These are phyloP conservation scores for Scheffersomyces illinoinensis DNA, from an alignment of 1,139 yeast species.

Conservation along the genomic window DNA sequence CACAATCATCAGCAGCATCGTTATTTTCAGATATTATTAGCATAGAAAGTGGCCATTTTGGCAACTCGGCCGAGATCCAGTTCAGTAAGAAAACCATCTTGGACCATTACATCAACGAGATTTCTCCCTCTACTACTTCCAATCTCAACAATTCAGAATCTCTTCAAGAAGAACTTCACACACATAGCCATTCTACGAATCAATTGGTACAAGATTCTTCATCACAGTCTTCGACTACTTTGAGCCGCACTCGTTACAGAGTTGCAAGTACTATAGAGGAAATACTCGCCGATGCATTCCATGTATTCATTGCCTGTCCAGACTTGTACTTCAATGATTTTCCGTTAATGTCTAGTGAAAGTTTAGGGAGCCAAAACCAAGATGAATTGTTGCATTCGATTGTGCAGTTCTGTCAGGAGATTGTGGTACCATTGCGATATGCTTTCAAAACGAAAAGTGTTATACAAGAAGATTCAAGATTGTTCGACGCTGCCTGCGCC, in stretches of 20 bases:
- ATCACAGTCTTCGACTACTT: not conserved
- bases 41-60: conserved; percentile 3
- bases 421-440: conserved; percentile 31
- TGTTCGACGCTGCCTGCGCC: conserved; percentile 39
- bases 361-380: conserved; percentile 9
- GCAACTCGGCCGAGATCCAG: not conserved
- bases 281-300: conserved; percentile 36
- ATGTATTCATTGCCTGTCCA: conserved; percentile 36
- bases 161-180: not conserved
- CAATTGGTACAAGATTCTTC: not conserved
- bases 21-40: conserved; percentile 11
- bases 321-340: conserved; percentile 36
- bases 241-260: conserved; percentile 3
- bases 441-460: conserved; percentile 30
- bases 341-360: conserved; percentile 22
- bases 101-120: not conserved
- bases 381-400: conserved; percentile 11
- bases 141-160: not conserved
- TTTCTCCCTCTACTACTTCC: not conserved
- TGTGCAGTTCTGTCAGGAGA: conserved; percentile 26
- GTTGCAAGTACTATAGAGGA: conserved; percentile 28
- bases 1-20: conserved; percentile 8
- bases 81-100: not conserved
- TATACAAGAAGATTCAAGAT: conserved; percentile 16
- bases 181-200: not conserved